These are phyloP conservation scores for Fraxinus cuspidata DNA, from an alignment of 257 asterid genomes.

Conservation along the genomic window DNA sequence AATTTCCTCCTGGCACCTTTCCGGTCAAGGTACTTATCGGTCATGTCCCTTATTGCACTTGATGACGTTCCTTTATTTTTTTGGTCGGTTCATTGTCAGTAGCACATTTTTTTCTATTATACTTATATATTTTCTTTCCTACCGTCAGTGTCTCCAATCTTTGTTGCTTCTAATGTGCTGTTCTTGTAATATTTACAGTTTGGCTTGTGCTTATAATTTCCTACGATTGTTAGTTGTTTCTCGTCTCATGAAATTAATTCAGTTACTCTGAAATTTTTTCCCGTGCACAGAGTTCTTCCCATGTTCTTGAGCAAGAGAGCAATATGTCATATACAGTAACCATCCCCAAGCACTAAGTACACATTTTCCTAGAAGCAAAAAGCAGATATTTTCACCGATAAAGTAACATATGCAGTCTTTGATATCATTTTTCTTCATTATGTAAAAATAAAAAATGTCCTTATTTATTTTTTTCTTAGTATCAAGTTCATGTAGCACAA, in stretches of 20 bases:
- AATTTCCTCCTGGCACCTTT: constrained; percentile 88
- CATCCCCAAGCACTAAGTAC: background rate
- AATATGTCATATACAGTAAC: background rate
- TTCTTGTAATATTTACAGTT: background rate
- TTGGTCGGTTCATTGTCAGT: constrained; percentile 16
- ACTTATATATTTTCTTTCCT: background rate
- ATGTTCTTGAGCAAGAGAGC: background rate
- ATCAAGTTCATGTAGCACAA: background rate
- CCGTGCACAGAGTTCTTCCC: background rate
- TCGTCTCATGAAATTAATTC: constrained; percentile 8
- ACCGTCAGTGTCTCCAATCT: background rate
- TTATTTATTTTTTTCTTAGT: background rate
- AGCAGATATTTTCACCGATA: background rate
- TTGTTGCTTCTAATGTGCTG: background rate
- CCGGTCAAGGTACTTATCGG: constrained; percentile 83
- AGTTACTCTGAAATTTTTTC: background rate
- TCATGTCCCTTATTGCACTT: constrained; percentile 11
- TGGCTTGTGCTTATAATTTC: background rate
- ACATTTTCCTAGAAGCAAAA: background rate
- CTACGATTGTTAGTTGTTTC: background rate
- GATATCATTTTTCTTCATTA: background rate
- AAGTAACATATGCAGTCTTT: background rate
- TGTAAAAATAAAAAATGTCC: background rate
- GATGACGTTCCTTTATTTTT: constrained; percentile 6
- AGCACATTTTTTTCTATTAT: constrained; percentile 13